Evolutionary conservation across 1,139 yeast species (phyloP).

Genomic region (Maudiozyma humilis): DNA sequence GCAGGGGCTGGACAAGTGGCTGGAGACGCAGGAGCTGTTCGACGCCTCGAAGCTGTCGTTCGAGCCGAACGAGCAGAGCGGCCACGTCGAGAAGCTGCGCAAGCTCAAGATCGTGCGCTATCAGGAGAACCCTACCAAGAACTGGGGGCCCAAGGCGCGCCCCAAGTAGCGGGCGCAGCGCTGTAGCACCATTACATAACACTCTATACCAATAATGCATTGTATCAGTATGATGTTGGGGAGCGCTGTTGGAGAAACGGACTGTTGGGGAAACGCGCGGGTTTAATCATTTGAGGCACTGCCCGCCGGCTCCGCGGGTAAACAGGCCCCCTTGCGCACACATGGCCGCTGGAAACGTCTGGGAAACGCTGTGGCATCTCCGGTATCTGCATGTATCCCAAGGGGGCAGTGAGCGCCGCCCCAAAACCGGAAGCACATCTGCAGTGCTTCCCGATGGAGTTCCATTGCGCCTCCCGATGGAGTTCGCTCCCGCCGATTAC

Average conservation of each 20-base stretch:
- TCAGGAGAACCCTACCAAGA: conserved; percentile 85
- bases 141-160: conserved; percentile 93
- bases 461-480: too few species aligned
- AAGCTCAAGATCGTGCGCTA: conserved; percentile 74
- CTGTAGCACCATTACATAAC: too few species aligned
- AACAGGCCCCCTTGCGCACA: background rate
- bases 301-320: background rate
- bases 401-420: too few species aligned
- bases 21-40: conserved; percentile 13
- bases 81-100: conserved; percentile 50
- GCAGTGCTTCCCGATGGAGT: too few species aligned
- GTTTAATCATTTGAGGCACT: background rate
- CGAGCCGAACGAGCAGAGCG: conserved; percentile 50
- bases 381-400: too few species aligned
- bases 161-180: conserved; percentile 34
- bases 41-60: conserved; percentile 33
- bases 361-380: too few species aligned
- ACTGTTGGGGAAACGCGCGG: background rate
- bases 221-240: background rate
- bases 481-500: too few species aligned
- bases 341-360: background rate
- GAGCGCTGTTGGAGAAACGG: too few species aligned
- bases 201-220: too few species aligned
- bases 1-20: conserved; percentile 28
- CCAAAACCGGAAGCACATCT: too few species aligned